Percentiles rank a stretch among this genome's conserved stretches.
phyloP scores from a whole-genome alignment of 176 grass and related monocot genomes.

The Avena eriantha region DNA sequence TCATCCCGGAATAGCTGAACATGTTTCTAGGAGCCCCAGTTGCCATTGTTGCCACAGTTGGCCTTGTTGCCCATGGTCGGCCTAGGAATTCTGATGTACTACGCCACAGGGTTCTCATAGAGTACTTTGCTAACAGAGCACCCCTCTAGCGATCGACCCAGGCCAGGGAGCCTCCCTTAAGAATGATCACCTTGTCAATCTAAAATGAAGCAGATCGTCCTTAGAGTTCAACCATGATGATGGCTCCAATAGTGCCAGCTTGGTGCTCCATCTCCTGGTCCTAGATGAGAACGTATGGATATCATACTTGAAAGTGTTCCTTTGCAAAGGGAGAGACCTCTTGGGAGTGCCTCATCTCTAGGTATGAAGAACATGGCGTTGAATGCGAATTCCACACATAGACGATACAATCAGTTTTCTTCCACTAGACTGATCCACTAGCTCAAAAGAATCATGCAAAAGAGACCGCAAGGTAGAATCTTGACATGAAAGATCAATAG shows the following conservation, averaged over 20 bases:
- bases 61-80: not conserved
- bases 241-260: not conserved
- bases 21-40: not conserved
- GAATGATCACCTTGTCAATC: not conserved
- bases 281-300: too few species aligned
- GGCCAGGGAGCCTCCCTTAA: not conserved
- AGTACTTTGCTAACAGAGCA: not conserved
- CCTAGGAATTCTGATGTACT: not conserved
- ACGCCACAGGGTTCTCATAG: not conserved
- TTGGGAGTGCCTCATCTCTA: too few species aligned
- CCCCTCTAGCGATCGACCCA: not conserved
- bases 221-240: not conserved
- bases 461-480: too few species aligned
- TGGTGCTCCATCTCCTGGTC: not conserved
- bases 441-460: too few species aligned
- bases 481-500: too few species aligned
- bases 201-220: not conserved
- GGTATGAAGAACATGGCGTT: too few species aligned
- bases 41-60: too few species aligned
- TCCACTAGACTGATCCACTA: too few species aligned
- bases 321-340: too few species aligned
- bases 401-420: too few species aligned
- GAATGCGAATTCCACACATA: too few species aligned
- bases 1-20: not conserved
- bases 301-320: too few species aligned